Base-by-base conservation (phyloP, 2,329 filamentous ascomycete genomes). In the Fusarium drepaniforme region DNA sequence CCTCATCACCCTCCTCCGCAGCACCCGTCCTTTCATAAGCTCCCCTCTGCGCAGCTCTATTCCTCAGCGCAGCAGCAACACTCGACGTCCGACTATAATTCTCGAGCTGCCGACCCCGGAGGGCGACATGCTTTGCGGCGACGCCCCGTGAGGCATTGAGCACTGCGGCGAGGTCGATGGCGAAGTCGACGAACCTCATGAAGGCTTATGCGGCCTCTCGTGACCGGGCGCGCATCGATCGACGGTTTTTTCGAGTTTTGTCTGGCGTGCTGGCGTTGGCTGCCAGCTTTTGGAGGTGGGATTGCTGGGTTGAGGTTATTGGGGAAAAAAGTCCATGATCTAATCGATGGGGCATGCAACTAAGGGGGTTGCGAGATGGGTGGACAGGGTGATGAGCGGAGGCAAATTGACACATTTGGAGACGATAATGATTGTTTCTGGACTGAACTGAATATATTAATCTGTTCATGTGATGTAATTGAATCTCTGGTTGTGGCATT, bases 81-180 rank as follows among this genome's bases (percentile, higher is more conserved):
- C 84, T 88, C 40, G 87, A 88, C 5, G 85, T 85, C 72, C 83
- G 83, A 74, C 82, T 82, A 79, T 88, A 89, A 51, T 82, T 84
- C 70, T 90, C 87, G 65, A 90, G 80, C 81, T 91, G 90, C 51
- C 86, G 84, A 67, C 85, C 81, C 74, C 90, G 86, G 63, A 93
- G 84, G 68, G 89, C 89, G 59, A 90, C 80, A 82, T 93, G 91
- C 81, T 89, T 91, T 59, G 87, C 83, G 59, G 92, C 93, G 71
- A 96, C 88, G 38, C 89, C 89, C 70, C 91, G 90, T 61, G 93
- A 92, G 80, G 91, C 93, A 85, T 89, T 91, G 82, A 93, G 87
- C 74, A 96, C 87, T 71, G 92, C 90, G 76, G 92, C 90, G 78
- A 93, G 86, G 85, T 96, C 94, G 81, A 95, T 86, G 73, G 87